Evolutionary conservation across 371 early-diverging fungal genomes (phyloP).

Genomic region (Mortierella sp.): DNA sequence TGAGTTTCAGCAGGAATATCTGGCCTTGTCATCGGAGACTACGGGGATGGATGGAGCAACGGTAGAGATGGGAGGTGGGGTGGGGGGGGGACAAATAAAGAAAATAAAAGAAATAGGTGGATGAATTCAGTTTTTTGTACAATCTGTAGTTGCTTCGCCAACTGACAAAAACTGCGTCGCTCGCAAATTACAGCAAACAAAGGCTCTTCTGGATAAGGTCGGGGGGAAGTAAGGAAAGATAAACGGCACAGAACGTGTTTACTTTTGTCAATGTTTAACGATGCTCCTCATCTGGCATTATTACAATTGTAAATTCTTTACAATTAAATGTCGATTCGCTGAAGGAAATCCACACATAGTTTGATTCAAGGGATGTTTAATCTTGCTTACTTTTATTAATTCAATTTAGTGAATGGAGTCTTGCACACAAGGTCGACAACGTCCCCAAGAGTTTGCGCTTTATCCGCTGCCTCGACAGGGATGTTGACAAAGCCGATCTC

Average conservation of each 20-base stretch:
- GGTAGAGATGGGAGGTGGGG: neutral
- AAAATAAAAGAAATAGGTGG: too few relatives aligned
- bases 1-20: neutral
- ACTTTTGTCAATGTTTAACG: too few relatives aligned
- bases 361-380: neutral
- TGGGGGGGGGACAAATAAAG: neutral
- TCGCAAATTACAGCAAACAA: too few relatives aligned
- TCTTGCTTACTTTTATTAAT: neutral
- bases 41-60: neutral
- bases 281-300: too few relatives aligned
- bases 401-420: neutral
- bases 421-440: constrained; percentile 19
- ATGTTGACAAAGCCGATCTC: constrained; percentile 20
- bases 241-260: too few relatives aligned
- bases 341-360: neutral
- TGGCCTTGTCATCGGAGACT: neutral
- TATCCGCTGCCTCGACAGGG: constrained; percentile 27
- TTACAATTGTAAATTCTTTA: too few relatives aligned
- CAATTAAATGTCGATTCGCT: too few relatives aligned
- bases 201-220: too few relatives aligned
- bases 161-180: neutral
- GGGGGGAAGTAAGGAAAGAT: too few relatives aligned
- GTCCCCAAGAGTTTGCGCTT: constrained; percentile 31
- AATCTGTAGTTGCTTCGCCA: neutral
- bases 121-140: too few relatives aligned